Conservation (phyloP, 352 stramenopile species). For the Peronospora farinosa region DNA sequence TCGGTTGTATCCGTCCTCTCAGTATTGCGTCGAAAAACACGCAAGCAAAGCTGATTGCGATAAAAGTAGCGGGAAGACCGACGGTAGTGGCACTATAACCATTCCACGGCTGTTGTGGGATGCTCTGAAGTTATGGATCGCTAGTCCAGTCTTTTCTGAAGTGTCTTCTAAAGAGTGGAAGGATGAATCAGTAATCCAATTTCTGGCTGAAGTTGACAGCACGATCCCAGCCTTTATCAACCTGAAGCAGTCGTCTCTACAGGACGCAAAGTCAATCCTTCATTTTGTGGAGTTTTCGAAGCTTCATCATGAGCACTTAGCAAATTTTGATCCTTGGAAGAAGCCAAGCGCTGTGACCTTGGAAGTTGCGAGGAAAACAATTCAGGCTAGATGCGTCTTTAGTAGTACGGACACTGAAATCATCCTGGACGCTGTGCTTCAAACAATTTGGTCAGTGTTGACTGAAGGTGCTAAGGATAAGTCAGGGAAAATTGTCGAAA, state of each 20-base stretch:
- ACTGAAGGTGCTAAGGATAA: background rate
- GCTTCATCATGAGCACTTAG: conserved; percentile 9
- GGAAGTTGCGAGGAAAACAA: conserved; percentile 23
- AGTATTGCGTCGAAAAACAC: conserved; percentile 21
- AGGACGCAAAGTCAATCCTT: conserved; percentile 23
- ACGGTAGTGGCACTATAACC: conserved; percentile 13
- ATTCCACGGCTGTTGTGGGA: conserved; percentile 37
- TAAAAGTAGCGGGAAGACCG: background rate
- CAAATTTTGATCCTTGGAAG: conserved; percentile 10
- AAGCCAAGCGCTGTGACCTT: conserved; percentile 20
- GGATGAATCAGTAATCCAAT: conserved; percentile 12
- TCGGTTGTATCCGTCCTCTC: conserved; percentile 27
- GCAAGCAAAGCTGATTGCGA: background rate
- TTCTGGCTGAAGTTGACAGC: conserved; percentile 23
- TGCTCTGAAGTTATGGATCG: conserved; percentile 33
- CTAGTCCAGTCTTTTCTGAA: conserved; percentile 18
- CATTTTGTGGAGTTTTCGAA: conserved; percentile 30
- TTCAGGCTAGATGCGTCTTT: conserved; percentile 21
- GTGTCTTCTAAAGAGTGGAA: conserved; percentile 32
- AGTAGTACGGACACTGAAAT: conserved; percentile 13
- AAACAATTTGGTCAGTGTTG: conserved; percentile 23
- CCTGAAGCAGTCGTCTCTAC: conserved; percentile 21
- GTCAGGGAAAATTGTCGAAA: conserved; percentile 1
- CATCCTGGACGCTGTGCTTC: conserved; percentile 26
- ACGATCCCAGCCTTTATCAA: conserved; percentile 31